Evolutionary conservation across 768 basidiomycete genomes (phyloP), one percentile per base, ranked within the genome.

Genomic region (Lyophyllum semitale): DNA sequence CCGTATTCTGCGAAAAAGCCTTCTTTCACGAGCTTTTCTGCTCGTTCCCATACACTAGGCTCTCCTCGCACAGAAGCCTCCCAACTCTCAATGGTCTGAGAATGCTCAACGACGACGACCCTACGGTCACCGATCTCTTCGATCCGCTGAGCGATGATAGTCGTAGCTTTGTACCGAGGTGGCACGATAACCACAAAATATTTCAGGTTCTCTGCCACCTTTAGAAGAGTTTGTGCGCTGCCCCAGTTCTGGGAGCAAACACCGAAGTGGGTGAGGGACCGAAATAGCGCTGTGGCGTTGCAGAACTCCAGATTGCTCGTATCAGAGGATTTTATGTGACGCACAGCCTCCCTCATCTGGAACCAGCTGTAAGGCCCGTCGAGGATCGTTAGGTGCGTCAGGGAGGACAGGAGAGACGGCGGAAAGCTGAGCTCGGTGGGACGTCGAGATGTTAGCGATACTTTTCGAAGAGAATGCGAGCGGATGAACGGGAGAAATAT

Each of bases 381-480:
- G 35, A 68, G 58, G 27, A 71, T 61, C 30, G 61, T 50, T 0
- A 71, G 58, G 54, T 69, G 70, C 4, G 70, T 68, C 5, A 71
- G 26, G 3, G 58, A 49, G 17, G 65, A 50, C 6, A 66, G 43
- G 9, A 68, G 53, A 1, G 44, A 45, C 5, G 58, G 62, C 1
- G 65, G 66, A 37, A 69, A 63, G 25, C 41, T 61, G 15, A 66
- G 59, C 32, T 64, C 60, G 6, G 58, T 62, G n/a, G 53, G 35
- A 17, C 51, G 59, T 37, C 52, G 56, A 8, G 54, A 52, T 30
- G n/a, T 57, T 0, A 63, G 57, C 11, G 59, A 50, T 8, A 63
- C 54, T 18, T 50, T 50, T 20, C 50, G 58, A 30, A 61, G 29
- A 35, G 45, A 38, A n/a, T 38, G 58, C 2, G 58, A 60, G 17